These are phyloP conservation scores for Ligustrum vulgare DNA, from an alignment of 257 asterid genomes.

Conservation along the genomic window DNA sequence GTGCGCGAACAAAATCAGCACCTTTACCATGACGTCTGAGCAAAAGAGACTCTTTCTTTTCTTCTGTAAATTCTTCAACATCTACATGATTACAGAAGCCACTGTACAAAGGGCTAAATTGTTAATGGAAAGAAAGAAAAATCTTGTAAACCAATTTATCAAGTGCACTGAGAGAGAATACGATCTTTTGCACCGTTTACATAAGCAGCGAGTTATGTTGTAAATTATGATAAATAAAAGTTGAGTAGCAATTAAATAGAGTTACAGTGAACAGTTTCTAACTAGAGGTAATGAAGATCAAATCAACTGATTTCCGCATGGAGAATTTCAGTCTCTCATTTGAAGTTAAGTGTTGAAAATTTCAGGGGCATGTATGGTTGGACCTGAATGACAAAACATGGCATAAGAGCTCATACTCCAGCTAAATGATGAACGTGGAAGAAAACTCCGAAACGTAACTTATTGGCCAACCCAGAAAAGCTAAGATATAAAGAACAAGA, in stretches of 20 bases:
- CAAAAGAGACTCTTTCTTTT: constrained; percentile 71
- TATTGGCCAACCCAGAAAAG: background rate
- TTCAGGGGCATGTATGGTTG: background rate
- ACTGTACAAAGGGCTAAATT: constrained; percentile 43
- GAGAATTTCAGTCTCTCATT: background rate
- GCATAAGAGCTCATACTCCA: background rate
- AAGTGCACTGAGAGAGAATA: background rate
- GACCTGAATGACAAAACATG: background rate
- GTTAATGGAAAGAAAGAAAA: constrained; percentile 4
- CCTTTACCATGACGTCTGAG: constrained; percentile 88
- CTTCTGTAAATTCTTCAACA: constrained; percentile 91
- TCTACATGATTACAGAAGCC: constrained; percentile 95
- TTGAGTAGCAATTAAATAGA: background rate
- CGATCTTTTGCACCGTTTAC: background rate
- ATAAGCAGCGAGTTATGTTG: background rate
- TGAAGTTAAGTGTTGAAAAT: background rate
- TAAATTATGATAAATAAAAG: background rate
- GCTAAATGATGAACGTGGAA: background rate
- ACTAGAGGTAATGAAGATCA: background rate
- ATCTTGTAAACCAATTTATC: background rate
- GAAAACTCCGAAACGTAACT: background rate
- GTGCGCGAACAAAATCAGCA: constrained; percentile 85
- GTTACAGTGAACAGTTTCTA: background rate
- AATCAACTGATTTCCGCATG: background rate
- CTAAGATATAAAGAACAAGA: background rate